Percentiles rank a stretch among this genome's conserved stretches.
phyloP scores from a whole-genome alignment of 2,329 filamentous ascomycete species.

The Xylaria sp. region DNA sequence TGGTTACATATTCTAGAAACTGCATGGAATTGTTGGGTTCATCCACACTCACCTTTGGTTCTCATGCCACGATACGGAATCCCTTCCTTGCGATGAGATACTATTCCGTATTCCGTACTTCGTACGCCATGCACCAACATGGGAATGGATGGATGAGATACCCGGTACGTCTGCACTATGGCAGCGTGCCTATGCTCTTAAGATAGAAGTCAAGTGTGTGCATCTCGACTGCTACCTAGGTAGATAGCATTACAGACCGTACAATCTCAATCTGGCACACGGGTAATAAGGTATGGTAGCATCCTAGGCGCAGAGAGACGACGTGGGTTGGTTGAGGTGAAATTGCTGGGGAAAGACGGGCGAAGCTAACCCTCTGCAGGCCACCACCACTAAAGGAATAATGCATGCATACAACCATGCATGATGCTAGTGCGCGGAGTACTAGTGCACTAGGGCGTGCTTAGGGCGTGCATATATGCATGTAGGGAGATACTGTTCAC shows the following conservation, averaged over 20 bases:
- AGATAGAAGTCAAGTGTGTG: neutral
- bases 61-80: neutral
- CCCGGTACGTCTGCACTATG: neutral
- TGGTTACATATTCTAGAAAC: neutral
- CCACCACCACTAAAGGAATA: neutral
- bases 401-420: neutral
- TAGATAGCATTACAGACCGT: no score
- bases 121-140: no score
- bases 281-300: neutral
- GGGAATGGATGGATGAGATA: neutral
- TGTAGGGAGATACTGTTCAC: neutral
- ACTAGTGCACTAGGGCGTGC: no score
- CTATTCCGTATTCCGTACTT: no score
- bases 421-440: neutral
- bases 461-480: neutral
- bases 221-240: no score
- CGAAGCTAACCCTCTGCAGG: neutral
- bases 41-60: neutral
- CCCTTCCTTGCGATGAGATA: no score
- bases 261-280: no score
- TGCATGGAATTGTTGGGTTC: slow-evolving; percentile 2
- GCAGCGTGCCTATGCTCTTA: neutral
- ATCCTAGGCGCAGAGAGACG: neutral
- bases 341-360: neutral
- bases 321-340: neutral